Evolutionary conservation across 2,329 filamentous ascomycete genomes (phyloP), one percentile per base, ranked within the genome.

Genomic region (Karstenula rhodostoma): DNA sequence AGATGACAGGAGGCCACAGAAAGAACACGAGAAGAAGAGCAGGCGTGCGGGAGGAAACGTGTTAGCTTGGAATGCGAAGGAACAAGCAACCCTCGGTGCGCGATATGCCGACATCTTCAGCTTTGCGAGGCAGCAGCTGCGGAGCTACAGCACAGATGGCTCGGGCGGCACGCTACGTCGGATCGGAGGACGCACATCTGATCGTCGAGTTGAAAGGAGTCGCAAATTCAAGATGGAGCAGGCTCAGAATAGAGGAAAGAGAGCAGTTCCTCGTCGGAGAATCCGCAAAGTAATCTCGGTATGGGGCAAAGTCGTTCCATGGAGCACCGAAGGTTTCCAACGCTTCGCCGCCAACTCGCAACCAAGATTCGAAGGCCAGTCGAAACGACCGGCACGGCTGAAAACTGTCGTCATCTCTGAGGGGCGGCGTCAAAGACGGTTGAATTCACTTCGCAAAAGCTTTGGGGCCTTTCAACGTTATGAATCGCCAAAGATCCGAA

Each of bases 61-160:
- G 23, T 19, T 37, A 61, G 37, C 29, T 40, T 37, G 49, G 19
- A 29, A 50, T 44, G 29, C 51, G 43, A 57, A 40, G 17, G 42
- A 50, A 6, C 1, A 52, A 10, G n/a, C 22, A 10, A n/a, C 42
- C 13, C 29, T 56, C 58, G 29, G 42, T 67, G 53, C 49, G n/a
- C 66, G 71, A 25, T 72, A 73, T 59, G 62, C 63, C 35, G 70
- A 74, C 13, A 74, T 75, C 10, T 72, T 58, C 12, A 50, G 61
- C 19, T 70, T 70, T n/a, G 58, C 62, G n/a, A 60, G 57, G 19
- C 52, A 59, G 27, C 64, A 67, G 40, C 10, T 59, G 25, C 58
- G 64, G 33, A 57, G 56, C 35, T 60, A 60, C 27, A 60, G 58
- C 53, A 50, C 61, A 3, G 44, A 43, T 29, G 42, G 42, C 23